Evolutionary conservation across 2,329 filamentous ascomycete species (phyloP).

Genomic region (Coniochaeta hoffmannii): DNA sequence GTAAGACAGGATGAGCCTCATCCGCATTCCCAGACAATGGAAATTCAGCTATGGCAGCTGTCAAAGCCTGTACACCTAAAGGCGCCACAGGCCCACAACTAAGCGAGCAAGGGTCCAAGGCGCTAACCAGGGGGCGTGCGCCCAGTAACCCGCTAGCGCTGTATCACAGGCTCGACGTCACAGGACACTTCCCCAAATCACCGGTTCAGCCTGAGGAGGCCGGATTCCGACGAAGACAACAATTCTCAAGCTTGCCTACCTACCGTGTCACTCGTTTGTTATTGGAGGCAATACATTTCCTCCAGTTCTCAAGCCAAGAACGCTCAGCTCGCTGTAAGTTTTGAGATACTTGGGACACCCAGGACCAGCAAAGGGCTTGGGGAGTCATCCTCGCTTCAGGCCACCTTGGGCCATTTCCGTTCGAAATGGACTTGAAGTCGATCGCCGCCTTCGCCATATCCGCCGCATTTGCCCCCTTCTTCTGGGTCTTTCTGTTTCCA

Average conservation of each 20-base stretch:
- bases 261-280: background rate
- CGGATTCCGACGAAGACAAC: background rate
- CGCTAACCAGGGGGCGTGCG: background rate
- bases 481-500: conserved; percentile 25
- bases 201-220: background rate
- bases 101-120: background rate
- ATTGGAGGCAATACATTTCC: background rate
- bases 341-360: too few species aligned
- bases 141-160: background rate
- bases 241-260: background rate
- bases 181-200: background rate
- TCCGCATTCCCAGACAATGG: too few species aligned
- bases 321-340: too few species aligned
- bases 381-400: background rate
- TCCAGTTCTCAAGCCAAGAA: background rate
- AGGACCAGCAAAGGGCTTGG: background rate
- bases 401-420: background rate
- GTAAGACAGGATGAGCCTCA: background rate
- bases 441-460: conserved; percentile 19
- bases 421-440: conserved; percentile 8
- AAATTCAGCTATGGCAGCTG: background rate
- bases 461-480: conserved; percentile 22
- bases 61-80: too few species aligned
- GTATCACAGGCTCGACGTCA: background rate
- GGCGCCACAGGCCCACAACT: too few species aligned